Evolutionary conservation across 148 eudicot genomes (phyloP), one percentile per base, ranked within the genome.

Genomic region (Arctostaphylos glauca): DNA sequence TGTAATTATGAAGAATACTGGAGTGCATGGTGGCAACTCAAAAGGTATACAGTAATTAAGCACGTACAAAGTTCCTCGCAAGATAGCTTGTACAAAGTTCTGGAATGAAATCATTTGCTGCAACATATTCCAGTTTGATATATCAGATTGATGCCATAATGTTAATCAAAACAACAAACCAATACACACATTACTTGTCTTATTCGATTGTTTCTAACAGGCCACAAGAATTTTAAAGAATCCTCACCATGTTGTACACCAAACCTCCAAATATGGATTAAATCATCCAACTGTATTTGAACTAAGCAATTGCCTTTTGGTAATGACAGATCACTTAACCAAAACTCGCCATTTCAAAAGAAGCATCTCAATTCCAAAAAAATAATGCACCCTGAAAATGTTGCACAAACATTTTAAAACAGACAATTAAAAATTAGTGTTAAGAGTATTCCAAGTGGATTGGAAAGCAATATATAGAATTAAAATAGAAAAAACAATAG

Each of bases 61-160:
- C 81, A 90, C 99, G 80, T 93, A 96, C 98, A 87, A 96, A 93
- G 85, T 94, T 96, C 88, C 89, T 91, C 50, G 98, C 98, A 77
- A 96, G 88, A 85, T 89, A 94, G 84, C 91, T 84, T 31, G 92
- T 87, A 84, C 96, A 95, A n/a, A 79, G 87, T 83, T 83, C 92
- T 44, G 86, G 85, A 83, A 95, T 82, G 80, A 87, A 87, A 85
- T 93, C 94, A 74, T 87, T 87, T 66, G 86, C 99, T 96, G 98
- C 95, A 93, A 86, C 58, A 84, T 78, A 88, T 76, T 88, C 81
- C 81, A 64, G 70, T 80, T 84, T 15, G 58, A 86, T 68, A 41
- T 86, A 82, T 90, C 85, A 89, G 88, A 81, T 50, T 83, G 72
- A 81, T 50, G 31, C 74, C 85, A 79, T 81, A 80, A 84, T 46